Percentiles rank a stretch among this genome's conserved stretches.
phyloP scores from a whole-genome alignment of 805 yeast species.

The Pichia deserticola region DNA sequence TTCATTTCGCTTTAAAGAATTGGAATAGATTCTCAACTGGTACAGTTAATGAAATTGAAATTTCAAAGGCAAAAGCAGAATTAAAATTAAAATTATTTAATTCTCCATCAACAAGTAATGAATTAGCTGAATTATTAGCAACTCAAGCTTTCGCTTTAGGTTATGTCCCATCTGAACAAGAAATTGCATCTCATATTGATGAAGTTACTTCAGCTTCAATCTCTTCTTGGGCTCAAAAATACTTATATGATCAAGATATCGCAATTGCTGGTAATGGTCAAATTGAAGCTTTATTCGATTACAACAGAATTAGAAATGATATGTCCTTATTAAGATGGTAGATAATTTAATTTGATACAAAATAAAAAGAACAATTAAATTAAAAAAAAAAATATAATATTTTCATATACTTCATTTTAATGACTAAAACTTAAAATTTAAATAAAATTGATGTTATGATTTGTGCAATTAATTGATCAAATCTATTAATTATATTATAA shows the following conservation, averaged over 20 bases:
- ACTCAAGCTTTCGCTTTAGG: conserved; percentile 52
- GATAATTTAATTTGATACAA: conserved; percentile 7
- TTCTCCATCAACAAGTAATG: conserved; percentile 39
- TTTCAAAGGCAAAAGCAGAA: conserved; percentile 67
- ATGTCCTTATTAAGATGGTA: conserved; percentile 86
- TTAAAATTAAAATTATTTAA: conserved; percentile 55
- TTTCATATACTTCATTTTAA: background rate
- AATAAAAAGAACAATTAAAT: background rate
- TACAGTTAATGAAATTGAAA: conserved; percentile 69
- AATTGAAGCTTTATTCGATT: conserved; percentile 78
- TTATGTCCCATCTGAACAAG: conserved; percentile 52
- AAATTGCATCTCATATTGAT: conserved; percentile 56
- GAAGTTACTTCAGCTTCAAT: conserved; percentile 52
- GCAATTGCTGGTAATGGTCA: conserved; percentile 81
- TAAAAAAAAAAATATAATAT: too few relatives aligned
- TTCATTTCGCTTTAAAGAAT: conserved; percentile 76
- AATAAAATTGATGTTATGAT: conserved; percentile 1
- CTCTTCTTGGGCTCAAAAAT: conserved; percentile 65
- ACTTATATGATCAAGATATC: conserved; percentile 79
- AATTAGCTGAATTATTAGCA: conserved; percentile 41
- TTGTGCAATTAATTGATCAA: too few relatives aligned
- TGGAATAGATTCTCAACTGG: conserved; percentile 75
- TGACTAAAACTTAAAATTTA: background rate
- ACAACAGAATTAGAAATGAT: conserved; percentile 80
- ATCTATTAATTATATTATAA: background rate